Percentiles rank a stretch among this genome's conserved stretches.
Conservation (phyloP, 2,329 filamentous ascomycete species). For the Truncatella angustata region DNA sequence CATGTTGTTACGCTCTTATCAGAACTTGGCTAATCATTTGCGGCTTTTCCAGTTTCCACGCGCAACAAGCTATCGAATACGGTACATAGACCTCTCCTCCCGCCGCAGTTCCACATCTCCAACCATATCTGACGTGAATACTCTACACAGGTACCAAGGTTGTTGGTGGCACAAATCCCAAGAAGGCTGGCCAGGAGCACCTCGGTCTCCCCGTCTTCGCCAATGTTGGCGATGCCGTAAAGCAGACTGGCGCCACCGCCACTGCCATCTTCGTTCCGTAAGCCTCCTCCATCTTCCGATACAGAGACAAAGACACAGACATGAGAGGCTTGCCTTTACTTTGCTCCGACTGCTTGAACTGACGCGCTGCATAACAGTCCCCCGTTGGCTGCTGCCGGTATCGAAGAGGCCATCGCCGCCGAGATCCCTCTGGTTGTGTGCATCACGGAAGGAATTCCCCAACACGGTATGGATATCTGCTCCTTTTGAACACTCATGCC, state of each 20-base stretch:
- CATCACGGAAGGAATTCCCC: conserved; percentile 96
- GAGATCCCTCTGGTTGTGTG: conserved; percentile 95
- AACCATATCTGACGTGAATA: conserved; percentile 26
- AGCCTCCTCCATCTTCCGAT: conserved; percentile 39
- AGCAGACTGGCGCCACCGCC: conserved; percentile 85
- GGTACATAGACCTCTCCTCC: no score
- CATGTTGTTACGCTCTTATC: neutral
- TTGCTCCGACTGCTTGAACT: conserved; percentile 16
- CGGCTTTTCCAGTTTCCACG: conserved; percentile 75
- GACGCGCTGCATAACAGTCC: conserved; percentile 53
- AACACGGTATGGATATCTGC: conserved; percentile 67
- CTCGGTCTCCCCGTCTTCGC: conserved; percentile 91
- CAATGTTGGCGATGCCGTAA: conserved; percentile 82
- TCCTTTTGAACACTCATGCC: conserved; percentile 26
- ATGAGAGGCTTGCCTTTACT: neutral
- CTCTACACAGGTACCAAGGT: conserved; percentile 78
- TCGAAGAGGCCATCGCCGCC: conserved; percentile 91
- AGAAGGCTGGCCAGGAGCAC: conserved; percentile 91
- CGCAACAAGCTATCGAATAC: conserved; percentile 96
- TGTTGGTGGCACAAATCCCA: conserved; percentile 97
- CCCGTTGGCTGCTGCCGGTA: conserved; percentile 87
- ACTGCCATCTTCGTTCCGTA: conserved; percentile 97
- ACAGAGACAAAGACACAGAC: no score
- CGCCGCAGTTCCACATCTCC: conserved; percentile 15
- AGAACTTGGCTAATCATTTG: neutral